These are phyloP conservation scores for Colletotrichum truncatum DNA, from an alignment of 2,329 filamentous ascomycete genomes.

Conservation along the genomic window DNA sequence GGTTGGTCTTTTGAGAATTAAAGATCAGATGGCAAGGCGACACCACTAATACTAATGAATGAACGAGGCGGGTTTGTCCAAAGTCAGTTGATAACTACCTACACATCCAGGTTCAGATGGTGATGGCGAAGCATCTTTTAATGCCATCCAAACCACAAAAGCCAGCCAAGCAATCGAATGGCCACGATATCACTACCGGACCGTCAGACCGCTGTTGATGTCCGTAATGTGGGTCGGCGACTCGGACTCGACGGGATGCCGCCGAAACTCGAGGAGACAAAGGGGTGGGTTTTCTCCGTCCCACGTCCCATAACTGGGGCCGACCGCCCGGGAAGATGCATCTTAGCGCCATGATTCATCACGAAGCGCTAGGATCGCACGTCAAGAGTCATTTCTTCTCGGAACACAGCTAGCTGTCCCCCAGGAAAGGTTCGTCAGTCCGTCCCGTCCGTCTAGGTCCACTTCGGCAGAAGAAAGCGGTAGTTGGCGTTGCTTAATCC, in stretches of 20 bases:
- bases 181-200: background rate
- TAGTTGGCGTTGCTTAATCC: too few relatives aligned
- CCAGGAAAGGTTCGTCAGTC: background rate
- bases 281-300: slow-evolving; percentile 17
- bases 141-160: background rate
- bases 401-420: background rate
- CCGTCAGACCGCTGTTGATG: background rate
- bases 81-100: background rate
- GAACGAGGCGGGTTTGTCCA: background rate
- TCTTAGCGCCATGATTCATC: background rate
- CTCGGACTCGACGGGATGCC: slow-evolving; percentile 15
- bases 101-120: background rate
- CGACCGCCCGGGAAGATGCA: background rate
- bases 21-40: slow-evolving; percentile 10
- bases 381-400: background rate
- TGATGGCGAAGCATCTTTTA: background rate
- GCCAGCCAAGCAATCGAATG: background rate
- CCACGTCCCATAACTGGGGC: background rate
- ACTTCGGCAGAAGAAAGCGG: background rate
- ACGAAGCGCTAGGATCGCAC: background rate
- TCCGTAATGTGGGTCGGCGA: slow-evolving; percentile 15
- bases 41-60: background rate
- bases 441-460: background rate
- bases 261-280: background rate
- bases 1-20: too few relatives aligned